Conservation (phyloP, 352 stramenopile genomes). For the Pythium sp. region DNA sequence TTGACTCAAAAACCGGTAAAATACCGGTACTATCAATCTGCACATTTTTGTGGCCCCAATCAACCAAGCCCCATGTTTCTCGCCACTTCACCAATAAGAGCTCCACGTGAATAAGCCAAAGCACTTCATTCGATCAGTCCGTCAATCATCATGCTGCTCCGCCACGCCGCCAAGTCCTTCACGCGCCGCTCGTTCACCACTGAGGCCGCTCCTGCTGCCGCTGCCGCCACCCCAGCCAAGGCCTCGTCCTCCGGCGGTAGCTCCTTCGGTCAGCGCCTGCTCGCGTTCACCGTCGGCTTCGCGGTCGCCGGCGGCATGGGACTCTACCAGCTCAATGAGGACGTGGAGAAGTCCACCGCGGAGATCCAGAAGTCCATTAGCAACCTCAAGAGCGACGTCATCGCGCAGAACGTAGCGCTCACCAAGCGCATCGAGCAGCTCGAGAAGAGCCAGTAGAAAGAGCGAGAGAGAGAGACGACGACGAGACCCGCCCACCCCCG, state of each 20-base stretch:
- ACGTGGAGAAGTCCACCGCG: constrained; percentile 67
- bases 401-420: constrained; percentile 68
- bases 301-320: constrained; percentile 56
- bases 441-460: constrained; percentile 60
- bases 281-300: constrained; percentile 71
- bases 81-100: constrained; percentile 4
- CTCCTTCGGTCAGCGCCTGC: constrained; percentile 68
- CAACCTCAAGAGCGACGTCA: constrained; percentile 63
- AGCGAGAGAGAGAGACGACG: constrained; percentile 12
- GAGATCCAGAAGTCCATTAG: constrained; percentile 67
- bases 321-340: constrained; percentile 69
- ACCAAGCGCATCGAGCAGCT: constrained; percentile 70
- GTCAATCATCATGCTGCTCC: constrained; percentile 11
- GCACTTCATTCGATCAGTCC: not conserved
- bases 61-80: not conserved
- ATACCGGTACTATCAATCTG: not conserved
- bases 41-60: constrained; percentile 4
- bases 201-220: constrained; percentile 23
- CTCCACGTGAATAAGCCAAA: constrained; percentile 6
- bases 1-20: not conserved
- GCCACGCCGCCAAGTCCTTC: constrained; percentile 15
- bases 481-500: not conserved
- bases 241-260: constrained; percentile 36
- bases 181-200: constrained; percentile 50
- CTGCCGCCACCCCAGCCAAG: constrained; percentile 18